phyloP scores from a whole-genome alignment of 75 land plant genomes.

The Gnetum montanum region DNA sequence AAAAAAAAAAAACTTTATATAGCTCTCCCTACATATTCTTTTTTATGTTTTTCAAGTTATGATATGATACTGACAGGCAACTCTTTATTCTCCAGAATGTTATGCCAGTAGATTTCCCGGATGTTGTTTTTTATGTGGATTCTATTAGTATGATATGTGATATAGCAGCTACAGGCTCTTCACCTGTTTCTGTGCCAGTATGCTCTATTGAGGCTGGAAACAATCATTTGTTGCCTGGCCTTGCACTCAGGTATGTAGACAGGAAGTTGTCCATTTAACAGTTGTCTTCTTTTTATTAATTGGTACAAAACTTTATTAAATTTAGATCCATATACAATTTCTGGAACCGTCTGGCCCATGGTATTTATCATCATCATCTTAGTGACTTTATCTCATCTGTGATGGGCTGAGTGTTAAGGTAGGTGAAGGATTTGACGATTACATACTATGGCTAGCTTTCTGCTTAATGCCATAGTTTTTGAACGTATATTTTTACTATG shows the following conservation, averaged over 20 bases:
- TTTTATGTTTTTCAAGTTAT: neutral
- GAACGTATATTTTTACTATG: no score
- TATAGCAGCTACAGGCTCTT: constrained; percentile 51
- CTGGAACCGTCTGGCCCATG: no score
- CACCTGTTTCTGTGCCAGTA: constrained; percentile 61
- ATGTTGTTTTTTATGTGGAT: constrained; percentile 74
- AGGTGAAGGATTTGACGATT: no score
- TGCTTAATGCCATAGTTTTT: no score
- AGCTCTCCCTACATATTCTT: no score
- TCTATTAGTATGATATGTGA: constrained; percentile 86
- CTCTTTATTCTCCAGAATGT: constrained; percentile 44
- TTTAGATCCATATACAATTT: neutral
- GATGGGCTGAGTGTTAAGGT: no score
- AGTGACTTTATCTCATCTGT: no score
- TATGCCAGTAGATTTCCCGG: constrained; percentile 59
- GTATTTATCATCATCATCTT: no score
- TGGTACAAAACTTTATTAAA: neutral
- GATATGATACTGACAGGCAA: neutral
- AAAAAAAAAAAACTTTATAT: no score
- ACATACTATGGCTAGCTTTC: no score
- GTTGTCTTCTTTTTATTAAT: neutral
- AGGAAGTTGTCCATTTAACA: no score
- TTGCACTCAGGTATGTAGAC: constrained; percentile 66
- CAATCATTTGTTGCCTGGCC: constrained; percentile 68
- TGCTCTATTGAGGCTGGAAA: constrained; percentile 85